Evolutionary conservation across 2,329 filamentous ascomycete species (phyloP), one percentile per base, ranked within the genome.

Genomic region (Pyrenochaeta sp.): DNA sequence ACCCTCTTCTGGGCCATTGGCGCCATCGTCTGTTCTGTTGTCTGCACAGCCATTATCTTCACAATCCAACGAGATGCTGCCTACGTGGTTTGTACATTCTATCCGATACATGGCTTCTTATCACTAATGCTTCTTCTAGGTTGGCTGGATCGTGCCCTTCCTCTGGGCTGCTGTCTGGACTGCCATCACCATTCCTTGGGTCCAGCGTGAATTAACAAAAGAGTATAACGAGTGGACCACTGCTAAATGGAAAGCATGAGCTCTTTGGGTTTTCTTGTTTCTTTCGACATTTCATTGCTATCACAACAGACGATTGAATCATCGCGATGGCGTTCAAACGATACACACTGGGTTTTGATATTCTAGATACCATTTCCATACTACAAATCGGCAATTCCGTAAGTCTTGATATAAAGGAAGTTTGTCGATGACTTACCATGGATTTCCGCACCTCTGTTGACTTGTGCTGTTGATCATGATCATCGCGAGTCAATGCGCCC

Each of bases 1-100:
- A 82, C 81, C 2, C 62, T 82, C 4, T 84, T 84, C 64, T 85
- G 82, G 82, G 81, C 78, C 6, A 65, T 81, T 51, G 80, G 79
- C 7, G 73, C 76, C 3, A 70, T 79, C 42, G 67, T 63, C 2
- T 75, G 75, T 50, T 75, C 79, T 0, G 68, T 71, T 3, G 67
- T 77, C 6, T 77, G 75, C 12, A 80, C 79, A 1, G 75, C 76
- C 11, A 68, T 83, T 21, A 71, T 82, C 17, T 82, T 82, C 61
- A 82, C 80, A 5, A 74, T 81, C 15, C 64, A 77, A 44, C 70
- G 74, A 20, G 78, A 82, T 51, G 77, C 77, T 36, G 81, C 79
- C 12, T 83, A 82, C 57, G 73, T 79, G 33, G 77, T 82, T 72
- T 55, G 76, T 77, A 36, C 3, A 11, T 12, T 20, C 7, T 17